Percentiles rank a stretch among this genome's conserved stretches.
These are phyloP conservation scores for Glebionis coronaria DNA, from an alignment of 129 eudicot genomes.

Conservation along the genomic window DNA sequence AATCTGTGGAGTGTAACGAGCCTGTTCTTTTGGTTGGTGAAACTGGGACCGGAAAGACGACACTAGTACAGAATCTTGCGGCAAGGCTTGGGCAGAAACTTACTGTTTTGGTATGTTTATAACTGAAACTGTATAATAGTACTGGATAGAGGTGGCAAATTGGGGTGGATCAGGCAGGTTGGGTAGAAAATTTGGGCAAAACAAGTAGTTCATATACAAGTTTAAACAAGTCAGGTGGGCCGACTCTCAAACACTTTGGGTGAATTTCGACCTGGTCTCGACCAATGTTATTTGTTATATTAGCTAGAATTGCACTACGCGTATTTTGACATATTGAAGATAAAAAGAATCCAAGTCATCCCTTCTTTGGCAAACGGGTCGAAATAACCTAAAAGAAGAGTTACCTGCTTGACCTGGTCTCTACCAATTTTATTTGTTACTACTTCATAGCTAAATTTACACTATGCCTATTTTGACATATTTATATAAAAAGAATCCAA, in stretches of 20 bases:
- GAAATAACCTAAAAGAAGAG: neutral
- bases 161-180: neutral
- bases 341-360: neutral
- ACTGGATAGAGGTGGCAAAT: neutral
- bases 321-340: neutral
- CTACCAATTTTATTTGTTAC: no score
- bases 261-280: slow-evolving; percentile 5
- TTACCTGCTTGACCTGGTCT: no score
- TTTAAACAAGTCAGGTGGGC: no score
- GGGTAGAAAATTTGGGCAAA: neutral
- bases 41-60: slow-evolving; percentile 98
- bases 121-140: neutral
- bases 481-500: no score
- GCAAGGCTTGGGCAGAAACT: slow-evolving; percentile 76
- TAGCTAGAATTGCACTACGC: neutral
- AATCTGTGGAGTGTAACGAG: slow-evolving; percentile 78
- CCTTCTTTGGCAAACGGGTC: slow-evolving; percentile 2
- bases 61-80: slow-evolving; percentile 89
- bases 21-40: slow-evolving; percentile 98
- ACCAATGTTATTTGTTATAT: neutral
- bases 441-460: no score
- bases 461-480: no score
- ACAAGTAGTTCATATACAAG: neutral
- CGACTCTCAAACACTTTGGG: slow-evolving; percentile 1
- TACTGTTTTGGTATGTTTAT: slow-evolving; percentile 83